phyloP scores from a whole-genome alignment of 345 rosid species.

The Gossypium bickii region DNA sequence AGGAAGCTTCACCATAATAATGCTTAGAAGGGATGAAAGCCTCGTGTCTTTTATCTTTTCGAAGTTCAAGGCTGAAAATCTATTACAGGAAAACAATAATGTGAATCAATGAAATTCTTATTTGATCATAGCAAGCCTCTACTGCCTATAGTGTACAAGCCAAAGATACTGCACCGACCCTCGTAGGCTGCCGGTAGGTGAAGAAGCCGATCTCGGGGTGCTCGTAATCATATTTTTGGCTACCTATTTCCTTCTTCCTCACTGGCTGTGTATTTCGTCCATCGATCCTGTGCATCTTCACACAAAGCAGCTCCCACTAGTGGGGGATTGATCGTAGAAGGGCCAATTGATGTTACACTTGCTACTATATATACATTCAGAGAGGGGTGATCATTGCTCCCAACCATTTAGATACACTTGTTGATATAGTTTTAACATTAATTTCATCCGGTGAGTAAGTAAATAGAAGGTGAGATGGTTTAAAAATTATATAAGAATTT shows the following conservation, averaged over 20 bases:
- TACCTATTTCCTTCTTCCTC: neutral
- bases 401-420: too few species aligned
- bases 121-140: slow-evolving; percentile 37
- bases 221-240: neutral
- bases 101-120: slow-evolving; percentile 29
- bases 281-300: neutral
- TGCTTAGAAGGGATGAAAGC: too few species aligned
- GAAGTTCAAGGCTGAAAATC: slow-evolving; percentile 36
- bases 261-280: neutral
- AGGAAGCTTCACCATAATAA: too few species aligned
- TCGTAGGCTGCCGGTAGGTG: slow-evolving; percentile 55
- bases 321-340: too few species aligned
- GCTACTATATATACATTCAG: too few species aligned
- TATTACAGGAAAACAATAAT: slow-evolving; percentile 20
- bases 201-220: slow-evolving; percentile 65
- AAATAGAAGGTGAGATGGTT: too few species aligned
- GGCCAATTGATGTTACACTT: too few species aligned
- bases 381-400: neutral
- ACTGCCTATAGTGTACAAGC: slow-evolving; percentile 59
- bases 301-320: neutral
- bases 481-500: too few species aligned
- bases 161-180: slow-evolving; percentile 54
- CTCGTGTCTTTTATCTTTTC: neutral
- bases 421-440: too few species aligned
- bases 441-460: too few species aligned